A percentile compares a stretch with the other conserved stretches of the same genome.
Conservation (phyloP, 225 moss, liverwort and hornwort genomes). For the Bryum argenteum region DNA sequence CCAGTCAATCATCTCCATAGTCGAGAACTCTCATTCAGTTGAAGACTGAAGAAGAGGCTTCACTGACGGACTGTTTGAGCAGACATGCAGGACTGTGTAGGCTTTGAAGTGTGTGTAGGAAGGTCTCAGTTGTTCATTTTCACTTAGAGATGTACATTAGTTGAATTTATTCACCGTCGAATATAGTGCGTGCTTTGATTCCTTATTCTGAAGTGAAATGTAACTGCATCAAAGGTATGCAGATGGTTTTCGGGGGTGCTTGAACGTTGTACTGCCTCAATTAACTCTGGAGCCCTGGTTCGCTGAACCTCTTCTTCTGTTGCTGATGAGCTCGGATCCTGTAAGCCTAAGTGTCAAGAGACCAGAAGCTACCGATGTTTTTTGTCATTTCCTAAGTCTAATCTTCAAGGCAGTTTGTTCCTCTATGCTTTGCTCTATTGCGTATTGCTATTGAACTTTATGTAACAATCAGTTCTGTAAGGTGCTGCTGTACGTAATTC, state of each 20-base stretch:
- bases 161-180: slow-evolving; percentile 19
- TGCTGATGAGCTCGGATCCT: slow-evolving; percentile 68
- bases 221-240: slow-evolving; percentile 62
- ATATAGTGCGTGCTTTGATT: not conserved
- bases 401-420: not conserved
- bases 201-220: slow-evolving; percentile 46
- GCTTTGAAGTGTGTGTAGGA: slow-evolving; percentile 1
- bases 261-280: slow-evolving; percentile 46
- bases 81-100: not conserved
- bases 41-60: slow-evolving; percentile 12
- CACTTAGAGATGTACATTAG: slow-evolving; percentile 8
- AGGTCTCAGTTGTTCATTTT: slow-evolving; percentile 8
- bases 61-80: slow-evolving; percentile 1
- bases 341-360: slow-evolving; percentile 42
- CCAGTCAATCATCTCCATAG: slow-evolving; percentile 5
- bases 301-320: slow-evolving; percentile 82
- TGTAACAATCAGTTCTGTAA: slow-evolving; percentile 7
- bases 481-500: not conserved
- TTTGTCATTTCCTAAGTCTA: slow-evolving; percentile 7
- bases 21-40: slow-evolving; percentile 1
- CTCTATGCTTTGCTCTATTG: slow-evolving; percentile 12
- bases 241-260: slow-evolving; percentile 64
- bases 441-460: not conserved
- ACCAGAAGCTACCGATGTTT: slow-evolving; percentile 20
- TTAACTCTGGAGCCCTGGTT: slow-evolving; percentile 84